Base-by-base conservation (phyloP, 2,329 filamentous ascomycete genomes). In the Penicillium sp. region DNA sequence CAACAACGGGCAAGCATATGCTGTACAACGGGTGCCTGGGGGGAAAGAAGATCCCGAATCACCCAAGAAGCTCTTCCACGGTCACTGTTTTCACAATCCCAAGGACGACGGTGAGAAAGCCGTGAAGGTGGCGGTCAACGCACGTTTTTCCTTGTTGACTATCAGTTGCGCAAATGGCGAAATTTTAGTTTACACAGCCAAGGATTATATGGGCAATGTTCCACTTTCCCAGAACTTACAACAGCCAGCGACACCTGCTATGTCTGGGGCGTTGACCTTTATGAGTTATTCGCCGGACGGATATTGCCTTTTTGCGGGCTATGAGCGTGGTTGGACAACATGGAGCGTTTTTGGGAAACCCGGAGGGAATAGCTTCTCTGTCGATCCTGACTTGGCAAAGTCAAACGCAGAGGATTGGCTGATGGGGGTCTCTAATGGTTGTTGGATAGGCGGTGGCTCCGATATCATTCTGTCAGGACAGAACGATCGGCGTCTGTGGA, bases 291-390 rank as follows among this genome's bases (percentile, higher is more conserved):
- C 93, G 1, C 89, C 91, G 0, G 93, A 98, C 63, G 93, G 93
- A 13, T 96, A 97, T 64, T 95, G 90, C 62, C 76, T 98, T 7
- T 96, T 98, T 65, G 89, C 86, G 29, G 93, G 91, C 1, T 97
- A 91, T 59, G 84, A 93, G 56, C 82, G 84, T 43, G 94, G 93
- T 1, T 98, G 93, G 93, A 85, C 87, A 4, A 91, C 83, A 32
- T 98, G 91, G 91, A 97, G 91, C 62, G 93, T 97, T 25, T 98
- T 94, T 65, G 93, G 93, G 21, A 96, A 95, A 64, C 78, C 84
- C 2, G 84, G 89, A 10, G 89, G 85, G 39, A 87, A 81, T 53
- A 95, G 87, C 59, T 97, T 97, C 62, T 75, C 77, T 5, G 75
- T 79, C 9, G 86, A 94, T 54, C 71, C 74, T 17, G 67, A 70